These are phyloP conservation scores for Effrenium voratum DNA, from an alignment of 73 alveolate genomes.

Conservation along the genomic window DNA sequence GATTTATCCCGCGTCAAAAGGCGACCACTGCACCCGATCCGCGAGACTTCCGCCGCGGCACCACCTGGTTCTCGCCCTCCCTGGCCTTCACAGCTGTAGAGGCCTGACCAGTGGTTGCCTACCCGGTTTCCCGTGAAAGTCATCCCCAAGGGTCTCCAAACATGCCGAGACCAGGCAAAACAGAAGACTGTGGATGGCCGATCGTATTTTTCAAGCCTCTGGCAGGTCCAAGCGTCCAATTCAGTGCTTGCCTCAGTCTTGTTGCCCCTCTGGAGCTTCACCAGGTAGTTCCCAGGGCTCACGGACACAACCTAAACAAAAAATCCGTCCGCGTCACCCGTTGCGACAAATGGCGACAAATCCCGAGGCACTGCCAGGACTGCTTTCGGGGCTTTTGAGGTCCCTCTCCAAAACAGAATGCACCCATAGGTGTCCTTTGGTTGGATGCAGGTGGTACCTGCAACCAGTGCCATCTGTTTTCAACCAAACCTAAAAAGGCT, in stretches of 20 bases:
- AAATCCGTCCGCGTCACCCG: background rate
- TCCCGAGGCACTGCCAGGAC: background rate
- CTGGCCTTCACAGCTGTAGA: background rate
- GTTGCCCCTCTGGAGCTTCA: constrained; percentile 45
- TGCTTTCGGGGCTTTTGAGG: background rate
- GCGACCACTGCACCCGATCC: too few relatives aligned
- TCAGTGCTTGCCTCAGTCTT: constrained; percentile 50
- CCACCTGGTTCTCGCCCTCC: constrained; percentile 27
- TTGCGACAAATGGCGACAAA: background rate
- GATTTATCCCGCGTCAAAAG: too few relatives aligned
- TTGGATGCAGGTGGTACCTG: background rate
- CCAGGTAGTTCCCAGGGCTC: constrained; percentile 53
- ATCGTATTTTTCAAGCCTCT: too few relatives aligned
- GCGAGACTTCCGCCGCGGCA: too few relatives aligned
- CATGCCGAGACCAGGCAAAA: too few relatives aligned
- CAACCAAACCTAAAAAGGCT: too few relatives aligned
- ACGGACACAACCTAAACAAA: constrained; percentile 48
- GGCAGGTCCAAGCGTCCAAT: too few relatives aligned
- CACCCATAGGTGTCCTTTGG: background rate
- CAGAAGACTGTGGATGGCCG: too few relatives aligned
- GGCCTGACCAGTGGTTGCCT: background rate
- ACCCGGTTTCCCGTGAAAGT: too few relatives aligned
- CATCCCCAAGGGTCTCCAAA: too few relatives aligned
- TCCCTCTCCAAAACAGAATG: background rate
- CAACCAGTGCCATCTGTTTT: too few relatives aligned